Evolutionary conservation across 148 eudicot species (phyloP), one percentile per base, ranked within the genome.

Genomic region (Chenopodium formosanum): DNA sequence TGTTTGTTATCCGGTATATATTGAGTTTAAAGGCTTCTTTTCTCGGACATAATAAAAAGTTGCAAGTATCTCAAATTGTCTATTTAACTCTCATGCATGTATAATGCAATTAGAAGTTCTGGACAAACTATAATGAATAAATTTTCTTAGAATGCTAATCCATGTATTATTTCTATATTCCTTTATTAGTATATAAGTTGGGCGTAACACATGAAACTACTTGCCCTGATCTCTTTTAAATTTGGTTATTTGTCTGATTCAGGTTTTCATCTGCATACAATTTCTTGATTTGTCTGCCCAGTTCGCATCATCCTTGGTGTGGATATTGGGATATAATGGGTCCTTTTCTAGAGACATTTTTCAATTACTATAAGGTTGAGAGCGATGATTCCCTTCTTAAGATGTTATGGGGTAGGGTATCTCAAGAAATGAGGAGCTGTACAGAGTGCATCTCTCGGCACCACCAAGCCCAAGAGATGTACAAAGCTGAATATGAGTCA

Each of bases 201-300:
- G 48, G 23, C 2, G 17, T 12, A 17, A 48, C 73, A 34, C 34
- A 70, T 10, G n/a, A 3, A 10, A 17, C 73, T 48, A 1, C n/a
- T 37, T 70, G 48, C 48, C 25, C 4, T 37, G 1, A 7, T 56
- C n/a, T 74, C n/a, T 63, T 78, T 48, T 81, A 74, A 88, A 44
- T 37, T 46, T 67, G 40, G 37, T 79, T 58, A 4, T 56, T 12
- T 79, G 50, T 62, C 73, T 47, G 40, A 72, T 63, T 48, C 90
- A 95, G 98, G 98, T 96, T 96, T 86, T 87, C 97, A 60, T 94
- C 91, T 82, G 97, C 97, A 77, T 96, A 91, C 89, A 94, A 84
- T 83, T 92, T 89, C 63, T 80, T 96, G 88, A 90, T 88, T 70
- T 78, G 82, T 84, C 80, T 87, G 79, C 92, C 99, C 7, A 84